Conservation (phyloP, 23 red algal species). For the Chondrus crispus region DNA sequence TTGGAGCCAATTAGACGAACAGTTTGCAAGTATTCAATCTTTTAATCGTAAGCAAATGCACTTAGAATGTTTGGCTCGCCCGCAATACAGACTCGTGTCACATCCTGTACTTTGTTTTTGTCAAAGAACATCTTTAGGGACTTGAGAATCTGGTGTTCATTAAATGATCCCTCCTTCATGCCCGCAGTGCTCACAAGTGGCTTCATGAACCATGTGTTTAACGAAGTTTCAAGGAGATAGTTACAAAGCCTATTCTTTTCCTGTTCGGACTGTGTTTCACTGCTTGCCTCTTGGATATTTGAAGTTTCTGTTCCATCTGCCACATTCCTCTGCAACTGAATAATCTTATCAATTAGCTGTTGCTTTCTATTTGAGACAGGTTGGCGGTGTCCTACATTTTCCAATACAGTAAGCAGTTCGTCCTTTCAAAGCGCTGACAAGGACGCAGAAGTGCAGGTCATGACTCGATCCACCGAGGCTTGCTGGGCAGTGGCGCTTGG, state of each 20-base stretch:
- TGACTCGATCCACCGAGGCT: neutral
- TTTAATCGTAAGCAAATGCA: no score
- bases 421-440: neutral
- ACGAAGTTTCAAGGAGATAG: neutral
- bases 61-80: no score
- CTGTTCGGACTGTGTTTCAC: no score
- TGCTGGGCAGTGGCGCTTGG: no score
- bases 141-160: neutral
- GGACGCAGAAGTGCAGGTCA: neutral
- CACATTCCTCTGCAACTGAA: neutral
- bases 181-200: neutral
- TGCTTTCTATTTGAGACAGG: neutral
- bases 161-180: slow-evolving; percentile 20
- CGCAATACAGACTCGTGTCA: neutral
- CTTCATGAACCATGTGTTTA: neutral
- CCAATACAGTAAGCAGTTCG: neutral
- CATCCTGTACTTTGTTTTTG: neutral
- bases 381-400: neutral
- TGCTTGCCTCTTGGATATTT: neutral
- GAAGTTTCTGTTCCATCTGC: neutral
- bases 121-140: neutral
- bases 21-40: neutral
- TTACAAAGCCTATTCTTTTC: no score
- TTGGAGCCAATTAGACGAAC: neutral
- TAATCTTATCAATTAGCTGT: neutral